Conservation (phyloP, 805 yeast genomes). For the Teunomyces pallodes region DNA sequence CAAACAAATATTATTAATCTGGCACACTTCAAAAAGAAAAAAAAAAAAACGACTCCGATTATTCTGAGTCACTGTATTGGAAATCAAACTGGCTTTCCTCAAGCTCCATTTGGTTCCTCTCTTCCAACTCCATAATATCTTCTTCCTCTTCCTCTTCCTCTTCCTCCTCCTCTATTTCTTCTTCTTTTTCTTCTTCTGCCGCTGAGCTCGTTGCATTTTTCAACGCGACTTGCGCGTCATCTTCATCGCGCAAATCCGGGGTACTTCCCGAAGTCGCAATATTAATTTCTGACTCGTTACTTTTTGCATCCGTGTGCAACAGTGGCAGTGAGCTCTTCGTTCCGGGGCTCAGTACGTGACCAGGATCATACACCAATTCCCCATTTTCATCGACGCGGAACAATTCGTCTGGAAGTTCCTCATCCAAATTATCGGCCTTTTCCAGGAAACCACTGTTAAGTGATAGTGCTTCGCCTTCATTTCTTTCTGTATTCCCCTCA, state of each 20-base stretch:
- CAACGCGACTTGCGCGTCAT: too few relatives aligned
- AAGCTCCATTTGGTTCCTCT: conserved; percentile 6
- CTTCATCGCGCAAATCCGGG: not conserved
- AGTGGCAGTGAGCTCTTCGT: not conserved
- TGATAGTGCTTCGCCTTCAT: not conserved
- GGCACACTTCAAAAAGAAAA: not conserved
- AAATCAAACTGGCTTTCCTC: conserved; percentile 20
- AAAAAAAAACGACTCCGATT: not conserved
- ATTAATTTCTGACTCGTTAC: not conserved
- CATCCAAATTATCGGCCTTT: not conserved
- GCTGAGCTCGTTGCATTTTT: not conserved
- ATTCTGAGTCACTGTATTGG: conserved; percentile 15
- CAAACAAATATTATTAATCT: not conserved
- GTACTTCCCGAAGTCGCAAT: not conserved
- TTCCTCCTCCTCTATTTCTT: not conserved
- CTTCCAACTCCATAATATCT: conserved; percentile 5
- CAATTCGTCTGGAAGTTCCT: conserved; percentile 18
- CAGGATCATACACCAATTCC: conserved; percentile 21
- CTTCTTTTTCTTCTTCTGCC: not conserved
- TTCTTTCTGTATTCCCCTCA: not conserved
- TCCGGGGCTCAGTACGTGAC: not conserved
- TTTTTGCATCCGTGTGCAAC: not conserved
- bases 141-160: not conserved
- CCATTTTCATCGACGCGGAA: conserved; percentile 17
- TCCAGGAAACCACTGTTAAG: too few relatives aligned